Conservation (phyloP, 805 yeast species). For the Clavispora vitiphila region DNA sequence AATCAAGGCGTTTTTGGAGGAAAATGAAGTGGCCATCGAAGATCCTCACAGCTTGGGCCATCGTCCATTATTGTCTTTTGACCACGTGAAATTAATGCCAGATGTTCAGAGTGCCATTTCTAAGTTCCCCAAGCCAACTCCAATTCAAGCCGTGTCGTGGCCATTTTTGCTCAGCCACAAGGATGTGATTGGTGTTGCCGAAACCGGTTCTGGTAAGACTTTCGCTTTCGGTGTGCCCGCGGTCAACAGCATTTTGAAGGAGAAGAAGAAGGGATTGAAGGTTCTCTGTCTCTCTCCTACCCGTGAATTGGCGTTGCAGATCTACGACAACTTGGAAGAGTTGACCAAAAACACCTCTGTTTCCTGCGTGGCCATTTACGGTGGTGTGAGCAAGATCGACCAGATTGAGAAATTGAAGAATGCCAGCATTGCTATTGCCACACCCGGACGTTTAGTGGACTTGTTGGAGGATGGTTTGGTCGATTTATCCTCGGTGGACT, state of each 20-base stretch:
- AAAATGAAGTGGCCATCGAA: slow-evolving; percentile 76
- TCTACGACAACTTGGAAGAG: slow-evolving; percentile 70
- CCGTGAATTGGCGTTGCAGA: slow-evolving; percentile 94
- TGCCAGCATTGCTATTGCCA: slow-evolving; percentile 84
- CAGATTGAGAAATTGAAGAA: slow-evolving; percentile 67
- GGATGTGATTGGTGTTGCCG: slow-evolving; percentile 96
- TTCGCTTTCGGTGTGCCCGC: slow-evolving; percentile 98
- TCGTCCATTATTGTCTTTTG: slow-evolving; percentile 68
- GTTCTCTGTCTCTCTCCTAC: slow-evolving; percentile 93
- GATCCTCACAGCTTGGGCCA: slow-evolving; percentile 52
- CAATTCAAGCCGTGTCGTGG: slow-evolving; percentile 94
- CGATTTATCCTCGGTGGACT: slow-evolving; percentile 60
- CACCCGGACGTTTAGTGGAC: slow-evolving; percentile 97
- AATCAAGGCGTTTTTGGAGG: slow-evolving; percentile 55
- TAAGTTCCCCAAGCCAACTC: slow-evolving; percentile 86
- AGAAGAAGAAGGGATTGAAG: slow-evolving; percentile 48
- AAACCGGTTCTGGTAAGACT: slow-evolving; percentile 97
- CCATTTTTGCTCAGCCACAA: slow-evolving; percentile 74
- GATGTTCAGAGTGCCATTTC: slow-evolving; percentile 57
- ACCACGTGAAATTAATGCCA: slow-evolving; percentile 48
- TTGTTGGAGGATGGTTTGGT: slow-evolving; percentile 84
- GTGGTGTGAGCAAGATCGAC: slow-evolving; percentile 95
- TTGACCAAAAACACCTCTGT: slow-evolving; percentile 59
- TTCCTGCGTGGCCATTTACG: slow-evolving; percentile 81
- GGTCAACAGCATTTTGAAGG: slow-evolving; percentile 57